These are phyloP conservation scores for Leptodontidium sp. DNA, from an alignment of 2,329 filamentous ascomycete species.

Conservation along the genomic window DNA sequence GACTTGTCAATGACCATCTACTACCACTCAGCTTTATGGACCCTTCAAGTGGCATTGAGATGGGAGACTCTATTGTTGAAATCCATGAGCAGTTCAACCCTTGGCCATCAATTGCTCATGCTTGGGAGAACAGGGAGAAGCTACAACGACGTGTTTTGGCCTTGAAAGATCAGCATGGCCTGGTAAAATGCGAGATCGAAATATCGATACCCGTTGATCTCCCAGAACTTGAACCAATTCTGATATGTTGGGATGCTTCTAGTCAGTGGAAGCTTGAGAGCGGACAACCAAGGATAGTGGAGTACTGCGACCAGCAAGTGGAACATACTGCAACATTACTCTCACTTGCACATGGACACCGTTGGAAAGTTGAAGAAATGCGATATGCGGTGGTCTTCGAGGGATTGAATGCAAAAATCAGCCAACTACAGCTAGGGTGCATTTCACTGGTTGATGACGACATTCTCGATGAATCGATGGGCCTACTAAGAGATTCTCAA, in stretches of 20 bases:
- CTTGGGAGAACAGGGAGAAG: slow-evolving; percentile 19
- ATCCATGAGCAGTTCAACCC: slow-evolving; percentile 21
- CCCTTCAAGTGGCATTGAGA: slow-evolving; percentile 9
- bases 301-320: slow-evolving; percentile 12
- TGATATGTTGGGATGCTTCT: slow-evolving; percentile 16
- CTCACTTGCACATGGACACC: slow-evolving; percentile 20
- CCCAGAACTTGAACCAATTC: slow-evolving; percentile 15
- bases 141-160: slow-evolving; percentile 21
- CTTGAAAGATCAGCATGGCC: slow-evolving; percentile 19
- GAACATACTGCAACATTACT: slow-evolving; percentile 18
- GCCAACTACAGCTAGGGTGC: background rate
- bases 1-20: slow-evolving; percentile 23
- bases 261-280: slow-evolving; percentile 18
- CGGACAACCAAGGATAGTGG: slow-evolving; percentile 9
- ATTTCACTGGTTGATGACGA: slow-evolving; percentile 11
- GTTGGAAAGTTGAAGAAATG: slow-evolving; percentile 20
- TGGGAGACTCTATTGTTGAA: slow-evolving; percentile 14
- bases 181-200: slow-evolving; percentile 18
- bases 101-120: slow-evolving; percentile 16
- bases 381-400: slow-evolving; percentile 17
- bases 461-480: slow-evolving; percentile 3
- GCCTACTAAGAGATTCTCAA: slow-evolving; percentile 21
- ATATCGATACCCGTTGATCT: slow-evolving; percentile 17
- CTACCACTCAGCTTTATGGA: slow-evolving; percentile 21
- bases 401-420: slow-evolving; percentile 13